phyloP scores from a whole-genome alignment of 2,329 filamentous ascomycete genomes.

The Cercospora sp. region DNA sequence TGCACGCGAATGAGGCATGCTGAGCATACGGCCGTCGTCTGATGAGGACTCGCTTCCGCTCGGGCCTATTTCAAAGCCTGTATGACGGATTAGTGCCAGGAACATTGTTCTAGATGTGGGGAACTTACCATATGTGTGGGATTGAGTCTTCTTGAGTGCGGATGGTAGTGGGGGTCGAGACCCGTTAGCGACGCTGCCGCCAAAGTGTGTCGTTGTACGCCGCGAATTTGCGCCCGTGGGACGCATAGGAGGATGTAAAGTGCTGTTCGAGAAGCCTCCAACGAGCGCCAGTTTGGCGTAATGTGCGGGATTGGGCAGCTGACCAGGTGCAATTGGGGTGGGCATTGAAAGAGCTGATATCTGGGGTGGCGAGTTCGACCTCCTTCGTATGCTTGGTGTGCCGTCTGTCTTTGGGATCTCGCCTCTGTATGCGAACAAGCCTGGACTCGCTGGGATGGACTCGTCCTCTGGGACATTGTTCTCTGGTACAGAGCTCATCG shows the following conservation, averaged over 20 bases:
- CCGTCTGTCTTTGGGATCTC: constrained; percentile 29
- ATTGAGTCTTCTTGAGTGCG: constrained; percentile 26
- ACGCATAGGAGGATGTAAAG: constrained; percentile 9
- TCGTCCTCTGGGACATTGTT: constrained; percentile 25
- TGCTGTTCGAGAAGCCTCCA: constrained; percentile 15
- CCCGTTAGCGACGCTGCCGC: background rate
- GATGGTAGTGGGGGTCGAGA: constrained; percentile 17
- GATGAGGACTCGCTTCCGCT: constrained; percentile 28
- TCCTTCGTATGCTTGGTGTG: constrained; percentile 5
- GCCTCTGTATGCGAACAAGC: constrained; percentile 33
- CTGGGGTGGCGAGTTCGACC: constrained; percentile 16
- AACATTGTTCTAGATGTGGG: background rate
- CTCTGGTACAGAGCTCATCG: constrained; percentile 33
- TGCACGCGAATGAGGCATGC: constrained; percentile 16
- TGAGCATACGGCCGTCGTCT: constrained; percentile 23
- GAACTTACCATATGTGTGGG: constrained; percentile 33
- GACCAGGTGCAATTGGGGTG: background rate
- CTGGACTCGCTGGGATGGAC: constrained; percentile 15
- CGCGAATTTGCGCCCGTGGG: constrained; percentile 12
- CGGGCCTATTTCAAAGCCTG: constrained; percentile 27
- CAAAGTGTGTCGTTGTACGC: constrained; percentile 20
- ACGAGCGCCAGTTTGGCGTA: constrained; percentile 15
- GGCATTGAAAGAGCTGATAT: background rate
- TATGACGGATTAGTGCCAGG: background rate
- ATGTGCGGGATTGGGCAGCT: constrained; percentile 1